Percentiles rank a stretch among this genome's conserved stretches.
Conservation (phyloP, 768 basidiomycete species). For the Amanita exitialis region DNA sequence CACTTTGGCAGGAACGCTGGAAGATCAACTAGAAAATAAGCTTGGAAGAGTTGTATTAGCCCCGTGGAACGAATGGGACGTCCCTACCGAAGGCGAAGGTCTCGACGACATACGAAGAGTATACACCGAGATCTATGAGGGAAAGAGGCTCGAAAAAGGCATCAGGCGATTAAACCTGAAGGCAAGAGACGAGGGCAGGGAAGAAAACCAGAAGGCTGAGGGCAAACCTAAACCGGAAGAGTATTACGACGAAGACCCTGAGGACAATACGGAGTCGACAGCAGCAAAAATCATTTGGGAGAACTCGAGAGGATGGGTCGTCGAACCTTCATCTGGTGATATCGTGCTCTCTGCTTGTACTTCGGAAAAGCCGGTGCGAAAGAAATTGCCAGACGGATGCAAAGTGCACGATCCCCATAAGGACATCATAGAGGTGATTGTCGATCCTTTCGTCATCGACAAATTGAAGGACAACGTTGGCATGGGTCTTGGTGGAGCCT, state of each 20-base stretch:
- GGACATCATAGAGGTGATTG: constrained; percentile 51
- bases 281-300: constrained; percentile 24
- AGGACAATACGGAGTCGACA: constrained; percentile 23
- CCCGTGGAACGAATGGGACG: constrained; percentile 35
- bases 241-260: constrained; percentile 7
- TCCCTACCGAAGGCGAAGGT: neutral
- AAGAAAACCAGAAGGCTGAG: neutral
- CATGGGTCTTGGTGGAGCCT: constrained; percentile 55
- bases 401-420: constrained; percentile 39
- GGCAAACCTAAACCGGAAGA: neutral
- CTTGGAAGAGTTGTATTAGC: constrained; percentile 27
- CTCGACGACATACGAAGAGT: constrained; percentile 2
- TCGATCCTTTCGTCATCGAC: constrained; percentile 34
- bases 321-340: constrained; percentile 13
- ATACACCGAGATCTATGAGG: constrained; percentile 4
- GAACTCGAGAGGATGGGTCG: constrained; percentile 23
- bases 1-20: constrained; percentile 21
- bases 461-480: constrained; percentile 45
- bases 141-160: constrained; percentile 1
- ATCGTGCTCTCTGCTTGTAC: constrained; percentile 16
- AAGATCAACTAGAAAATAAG: constrained; percentile 24
- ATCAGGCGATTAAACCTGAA: neutral
- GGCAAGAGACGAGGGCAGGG: neutral
- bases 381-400: constrained; percentile 5
- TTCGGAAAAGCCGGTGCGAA: constrained; percentile 13